Conservation (phyloP, 495 filamentous ascomycete genomes). For the Evernia prunastri region DNA sequence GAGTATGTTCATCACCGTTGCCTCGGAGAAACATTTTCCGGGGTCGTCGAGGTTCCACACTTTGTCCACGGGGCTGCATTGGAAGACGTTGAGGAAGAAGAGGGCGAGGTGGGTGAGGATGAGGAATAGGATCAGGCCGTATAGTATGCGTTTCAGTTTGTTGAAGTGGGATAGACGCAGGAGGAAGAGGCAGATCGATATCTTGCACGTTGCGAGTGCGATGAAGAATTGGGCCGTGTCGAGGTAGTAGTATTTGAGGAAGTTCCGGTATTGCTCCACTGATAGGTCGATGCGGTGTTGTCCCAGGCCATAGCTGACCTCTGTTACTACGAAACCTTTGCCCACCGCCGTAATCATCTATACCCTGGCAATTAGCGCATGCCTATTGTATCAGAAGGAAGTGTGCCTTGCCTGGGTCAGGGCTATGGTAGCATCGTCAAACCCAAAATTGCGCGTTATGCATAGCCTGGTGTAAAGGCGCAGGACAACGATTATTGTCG, state of each 20-base stretch:
- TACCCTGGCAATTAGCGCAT: neutral
- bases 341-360: constrained; percentile 8
- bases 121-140: constrained; percentile 13
- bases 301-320: constrained; percentile 18
- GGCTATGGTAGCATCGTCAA: constrained; percentile 14
- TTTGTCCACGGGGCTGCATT: constrained; percentile 20
- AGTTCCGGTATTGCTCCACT: constrained; percentile 11
- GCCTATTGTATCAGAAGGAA: neutral
- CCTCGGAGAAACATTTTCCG: constrained; percentile 9
- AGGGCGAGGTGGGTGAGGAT: constrained; percentile 15
- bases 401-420: constrained; percentile 1
- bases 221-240: constrained; percentile 24
- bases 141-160: constrained; percentile 1
- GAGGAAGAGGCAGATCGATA: constrained; percentile 36
- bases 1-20: constrained; percentile 10
- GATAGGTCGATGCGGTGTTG: constrained; percentile 10
- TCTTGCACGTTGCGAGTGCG: constrained; percentile 32
- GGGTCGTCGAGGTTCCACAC: constrained; percentile 15
- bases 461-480: constrained; percentile 11
- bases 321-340: constrained; percentile 17
- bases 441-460: constrained; percentile 17
- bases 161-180: constrained; percentile 21
- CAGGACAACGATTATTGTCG: constrained; percentile 13
- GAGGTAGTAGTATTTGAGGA: constrained; percentile 20
- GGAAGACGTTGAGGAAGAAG: constrained; percentile 14